phyloP scores from a whole-genome alignment of 768 basidiomycete species.

The Tricholoma furcatifolium region DNA sequence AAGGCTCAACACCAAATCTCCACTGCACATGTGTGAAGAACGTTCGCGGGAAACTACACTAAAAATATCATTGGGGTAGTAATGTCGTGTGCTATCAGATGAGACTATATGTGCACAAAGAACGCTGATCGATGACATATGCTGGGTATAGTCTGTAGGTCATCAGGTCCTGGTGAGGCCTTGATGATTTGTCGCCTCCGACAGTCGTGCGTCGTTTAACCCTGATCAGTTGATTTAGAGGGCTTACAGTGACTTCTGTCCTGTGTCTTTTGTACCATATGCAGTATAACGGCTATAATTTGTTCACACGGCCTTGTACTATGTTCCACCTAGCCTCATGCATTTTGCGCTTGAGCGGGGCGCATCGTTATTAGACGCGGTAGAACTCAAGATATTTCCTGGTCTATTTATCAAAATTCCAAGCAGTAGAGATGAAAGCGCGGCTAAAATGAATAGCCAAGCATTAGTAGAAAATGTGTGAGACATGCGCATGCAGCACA shows the following conservation, averaged over 20 bases:
- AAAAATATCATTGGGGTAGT: constrained; percentile 5
- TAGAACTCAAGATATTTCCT: background rate
- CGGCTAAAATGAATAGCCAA: background rate
- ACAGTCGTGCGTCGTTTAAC: background rate
- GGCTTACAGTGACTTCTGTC: background rate
- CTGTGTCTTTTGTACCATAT: background rate
- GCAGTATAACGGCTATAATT: background rate
- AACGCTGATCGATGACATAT: background rate
- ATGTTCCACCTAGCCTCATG: too few relatives aligned
- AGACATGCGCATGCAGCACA: background rate
- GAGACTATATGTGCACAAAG: background rate
- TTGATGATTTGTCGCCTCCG: background rate
- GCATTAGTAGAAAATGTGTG: background rate
- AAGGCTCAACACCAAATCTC: background rate
- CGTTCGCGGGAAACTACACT: constrained; percentile 7
- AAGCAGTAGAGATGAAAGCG: background rate
- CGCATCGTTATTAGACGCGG: background rate
- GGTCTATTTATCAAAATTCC: background rate
- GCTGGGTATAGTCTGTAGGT: background rate
- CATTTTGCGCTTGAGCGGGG: background rate
- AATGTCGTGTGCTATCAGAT: background rate
- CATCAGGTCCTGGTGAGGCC: background rate
- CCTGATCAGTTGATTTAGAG: constrained; percentile 3
- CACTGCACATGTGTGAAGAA: background rate
- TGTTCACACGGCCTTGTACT: background rate